Conservation (phyloP, 2,329 filamentous ascomycete genomes). For the Aaosphaeria arxii region DNA sequence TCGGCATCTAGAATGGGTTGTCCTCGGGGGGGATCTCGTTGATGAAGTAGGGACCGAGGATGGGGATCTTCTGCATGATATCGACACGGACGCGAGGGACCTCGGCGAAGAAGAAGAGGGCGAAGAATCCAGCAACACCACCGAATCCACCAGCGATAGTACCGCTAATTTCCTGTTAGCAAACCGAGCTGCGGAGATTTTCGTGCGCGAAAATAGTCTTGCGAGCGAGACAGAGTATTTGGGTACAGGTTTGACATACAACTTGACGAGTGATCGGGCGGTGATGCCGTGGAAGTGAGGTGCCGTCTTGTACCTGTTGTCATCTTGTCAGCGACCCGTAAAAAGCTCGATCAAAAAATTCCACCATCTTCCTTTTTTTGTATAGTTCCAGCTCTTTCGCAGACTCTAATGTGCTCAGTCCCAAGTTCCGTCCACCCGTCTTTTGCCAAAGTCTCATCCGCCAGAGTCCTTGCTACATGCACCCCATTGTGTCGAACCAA, state of each 20-base stretch:
- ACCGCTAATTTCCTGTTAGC: constrained; percentile 22
- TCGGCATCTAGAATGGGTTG: constrained; percentile 51
- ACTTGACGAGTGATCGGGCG: constrained; percentile 38
- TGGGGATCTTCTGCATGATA: constrained; percentile 59
- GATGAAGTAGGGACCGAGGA: constrained; percentile 57
- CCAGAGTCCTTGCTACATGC: too few species aligned
- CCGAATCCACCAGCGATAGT: constrained; percentile 54
- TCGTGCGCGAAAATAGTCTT: neutral
- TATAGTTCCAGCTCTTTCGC: neutral
- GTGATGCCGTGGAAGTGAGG: constrained; percentile 51
- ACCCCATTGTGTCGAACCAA: too few species aligned
- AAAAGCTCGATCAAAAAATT: neutral
- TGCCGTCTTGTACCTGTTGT: constrained; percentile 50
- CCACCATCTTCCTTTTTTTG: neutral
- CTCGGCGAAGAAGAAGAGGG: constrained; percentile 64
- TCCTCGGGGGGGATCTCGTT: constrained; percentile 61
- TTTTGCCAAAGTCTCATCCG: too few species aligned
- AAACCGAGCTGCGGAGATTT: neutral
- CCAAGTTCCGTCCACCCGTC: too few species aligned
- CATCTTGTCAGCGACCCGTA: neutral
- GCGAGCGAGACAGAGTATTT: neutral
- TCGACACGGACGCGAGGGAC: constrained; percentile 61
- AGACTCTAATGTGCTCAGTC: too few species aligned
- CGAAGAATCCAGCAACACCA: constrained; percentile 56
- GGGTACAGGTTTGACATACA: constrained; percentile 39